These are phyloP conservation scores for Melampsora americana DNA, from an alignment of 1,284 basidiomycete species.

Conservation along the genomic window DNA sequence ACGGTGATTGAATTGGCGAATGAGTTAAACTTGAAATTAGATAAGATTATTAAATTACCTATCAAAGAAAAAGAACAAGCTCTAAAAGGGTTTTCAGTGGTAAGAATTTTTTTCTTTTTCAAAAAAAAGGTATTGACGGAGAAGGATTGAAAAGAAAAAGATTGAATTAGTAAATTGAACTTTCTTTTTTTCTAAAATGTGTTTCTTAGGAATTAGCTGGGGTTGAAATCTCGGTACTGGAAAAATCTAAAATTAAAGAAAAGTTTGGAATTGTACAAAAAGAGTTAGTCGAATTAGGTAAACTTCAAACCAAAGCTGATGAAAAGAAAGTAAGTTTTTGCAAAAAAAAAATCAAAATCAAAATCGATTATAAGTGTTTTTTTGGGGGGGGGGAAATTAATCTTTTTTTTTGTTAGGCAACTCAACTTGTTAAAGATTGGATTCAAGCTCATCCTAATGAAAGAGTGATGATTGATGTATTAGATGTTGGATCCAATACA, in stretches of 20 bases:
- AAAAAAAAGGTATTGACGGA: too few relatives aligned
- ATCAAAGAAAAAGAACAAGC: slow-evolving; percentile 79
- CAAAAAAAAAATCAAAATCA: too few relatives aligned
- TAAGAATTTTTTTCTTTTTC: slow-evolving; percentile 51
- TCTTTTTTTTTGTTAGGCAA: slow-evolving; percentile 26
- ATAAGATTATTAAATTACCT: slow-evolving; percentile 64
- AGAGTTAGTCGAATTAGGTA: slow-evolving; percentile 77
- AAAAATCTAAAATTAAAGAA: slow-evolving; percentile 77
- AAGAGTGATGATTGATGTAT: slow-evolving; percentile 18
- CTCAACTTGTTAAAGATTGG: slow-evolving; percentile 40
- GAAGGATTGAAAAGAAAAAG: neutral
- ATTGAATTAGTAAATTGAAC: too few relatives aligned
- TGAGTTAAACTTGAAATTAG: slow-evolving; percentile 65
- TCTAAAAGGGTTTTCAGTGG: slow-evolving; percentile 70
- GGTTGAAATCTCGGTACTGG: slow-evolving; percentile 79
- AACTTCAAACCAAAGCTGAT: slow-evolving; percentile 73
- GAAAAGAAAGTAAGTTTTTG: slow-evolving; percentile 51
- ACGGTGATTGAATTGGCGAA: slow-evolving; percentile 72
- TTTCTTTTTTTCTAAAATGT: too few relatives aligned
- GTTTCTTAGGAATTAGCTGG: slow-evolving; percentile 72
- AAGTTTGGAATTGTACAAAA: slow-evolving; percentile 70
- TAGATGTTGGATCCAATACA: slow-evolving; percentile 40
- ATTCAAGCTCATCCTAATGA: slow-evolving; percentile 30
- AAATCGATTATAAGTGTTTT: neutral
- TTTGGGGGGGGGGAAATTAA: neutral